Evolutionary conservation across 2,329 filamentous ascomycete genomes (phyloP), one percentile per base, ranked within the genome.

Genomic region (Cadophora malorum): DNA sequence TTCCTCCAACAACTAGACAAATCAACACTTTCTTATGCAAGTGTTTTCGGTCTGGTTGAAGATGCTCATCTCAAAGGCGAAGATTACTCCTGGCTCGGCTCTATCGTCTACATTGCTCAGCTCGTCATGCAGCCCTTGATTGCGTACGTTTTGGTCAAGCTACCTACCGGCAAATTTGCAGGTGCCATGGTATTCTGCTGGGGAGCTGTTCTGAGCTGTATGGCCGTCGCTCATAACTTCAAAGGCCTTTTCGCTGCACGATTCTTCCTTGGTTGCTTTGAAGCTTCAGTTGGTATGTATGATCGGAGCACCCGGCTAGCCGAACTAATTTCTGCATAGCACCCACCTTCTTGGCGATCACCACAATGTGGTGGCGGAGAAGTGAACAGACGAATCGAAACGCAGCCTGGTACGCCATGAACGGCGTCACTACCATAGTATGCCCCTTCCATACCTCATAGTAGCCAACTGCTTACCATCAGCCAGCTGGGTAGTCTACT

Each of bases 51-150:
- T 5, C 76, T 86, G 21, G 78, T 80, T 28, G 76, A 81, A 41
- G 82, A 85, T 70, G 81, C 83, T 0, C 72, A 83, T 31, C 79
- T 86, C 5, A 78, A 86, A 64, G 41, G 41, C 3, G 41, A 45
- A 19, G 41, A 45, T 12, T 80, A 83, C 74, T 88, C 86, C 1
- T 89, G 86, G 86, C 83, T 90, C 0, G 85, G 86, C 0, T 88
- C 85, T 1, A 84, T 90, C 63, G 79, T 90, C 16, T 90, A 86
- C 72, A 78, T 88, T n/a, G 86, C 86, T 0, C 85, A 88, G 74
- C 81, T 89, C 9, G 78, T 86, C 14, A 84, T 87, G 79, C 86
- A 89, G 72, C 84, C 85, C 0, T 77, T 86, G 0, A 81, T 86
- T 4, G 85, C 86, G 0, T 81, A 81, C 65, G 72, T 85, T 4